phyloP scores from a whole-genome alignment of 208 protist genomes.

The Trichomonas gallinae region DNA sequence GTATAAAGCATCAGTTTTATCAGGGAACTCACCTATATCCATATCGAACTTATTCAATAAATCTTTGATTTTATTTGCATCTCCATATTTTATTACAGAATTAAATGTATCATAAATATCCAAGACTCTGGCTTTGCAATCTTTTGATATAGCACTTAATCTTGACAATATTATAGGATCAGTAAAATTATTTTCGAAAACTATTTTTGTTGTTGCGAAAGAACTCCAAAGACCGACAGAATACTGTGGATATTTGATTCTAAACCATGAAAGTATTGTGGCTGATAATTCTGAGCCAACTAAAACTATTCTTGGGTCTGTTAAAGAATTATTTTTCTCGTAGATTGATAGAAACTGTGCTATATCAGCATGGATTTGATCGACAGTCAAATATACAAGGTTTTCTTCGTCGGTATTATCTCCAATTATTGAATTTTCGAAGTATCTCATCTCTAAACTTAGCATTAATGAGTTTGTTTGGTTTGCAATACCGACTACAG shows the following conservation, averaged over 20 bases:
- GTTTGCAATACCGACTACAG: neutral
- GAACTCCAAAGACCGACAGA: neutral
- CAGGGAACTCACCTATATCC: no score
- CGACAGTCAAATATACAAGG: neutral
- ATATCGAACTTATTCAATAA: no score
- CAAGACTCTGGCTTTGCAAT: neutral
- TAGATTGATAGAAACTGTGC: neutral
- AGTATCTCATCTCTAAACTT: neutral
- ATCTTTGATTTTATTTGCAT: no score
- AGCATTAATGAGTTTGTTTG: neutral
- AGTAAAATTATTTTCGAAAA: neutral
- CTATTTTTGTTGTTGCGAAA: neutral
- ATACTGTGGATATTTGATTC: neutral
- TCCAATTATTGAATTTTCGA: neutral
- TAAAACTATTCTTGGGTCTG: neutral
- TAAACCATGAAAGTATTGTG: neutral
- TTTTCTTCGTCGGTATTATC: neutral
- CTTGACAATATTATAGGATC: neutral
- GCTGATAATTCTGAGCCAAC: neutral
- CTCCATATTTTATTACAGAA: neutral
- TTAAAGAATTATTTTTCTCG: neutral
- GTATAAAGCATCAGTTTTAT: neutral
- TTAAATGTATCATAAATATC: neutral
- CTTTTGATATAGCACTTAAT: neutral
- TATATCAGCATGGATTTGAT: neutral